phyloP scores from a whole-genome alignment of 345 rosid species.

The Aegle marmelos region DNA sequence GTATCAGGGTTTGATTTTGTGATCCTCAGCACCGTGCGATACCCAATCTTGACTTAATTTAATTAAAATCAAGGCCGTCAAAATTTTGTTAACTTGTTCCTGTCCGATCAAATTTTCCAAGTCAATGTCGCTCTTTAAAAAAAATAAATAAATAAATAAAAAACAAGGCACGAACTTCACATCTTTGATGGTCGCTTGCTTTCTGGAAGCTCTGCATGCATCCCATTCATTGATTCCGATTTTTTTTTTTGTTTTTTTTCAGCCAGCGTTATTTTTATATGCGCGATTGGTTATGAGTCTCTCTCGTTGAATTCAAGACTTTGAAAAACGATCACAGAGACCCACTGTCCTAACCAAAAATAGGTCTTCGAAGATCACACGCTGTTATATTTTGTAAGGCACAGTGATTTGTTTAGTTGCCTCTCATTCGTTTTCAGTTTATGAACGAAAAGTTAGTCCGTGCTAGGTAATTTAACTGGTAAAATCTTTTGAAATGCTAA shows the following conservation, averaged over 20 bases:
- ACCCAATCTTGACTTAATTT: background rate
- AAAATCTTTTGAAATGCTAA: no score
- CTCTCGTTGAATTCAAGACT: background rate
- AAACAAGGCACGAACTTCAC: background rate
- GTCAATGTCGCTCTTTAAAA: background rate
- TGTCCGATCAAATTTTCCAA: background rate
- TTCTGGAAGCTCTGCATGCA: background rate
- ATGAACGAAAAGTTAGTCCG: no score
- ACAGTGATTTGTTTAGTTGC: no score
- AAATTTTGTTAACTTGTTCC: background rate
- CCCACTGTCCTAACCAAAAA: no score
- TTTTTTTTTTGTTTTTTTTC: no score
- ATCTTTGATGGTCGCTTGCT: background rate
- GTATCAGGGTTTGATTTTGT: no score
- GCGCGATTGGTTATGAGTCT: background rate
- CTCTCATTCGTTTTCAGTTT: no score
- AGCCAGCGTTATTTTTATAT: background rate
- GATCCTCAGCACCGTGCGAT: no score
- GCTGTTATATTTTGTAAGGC: no score
- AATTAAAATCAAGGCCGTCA: background rate
- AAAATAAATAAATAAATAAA: no score
- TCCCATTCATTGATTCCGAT: background rate
- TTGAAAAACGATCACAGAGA: background rate
- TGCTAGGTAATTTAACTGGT: no score
- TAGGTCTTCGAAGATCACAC: no score